A percentile compares a stretch with the other conserved stretches of the same genome.
These are phyloP conservation scores for Ustilago cynodontis DNA, from an alignment of 1,284 basidiomycete species.

Conservation along the genomic window DNA sequence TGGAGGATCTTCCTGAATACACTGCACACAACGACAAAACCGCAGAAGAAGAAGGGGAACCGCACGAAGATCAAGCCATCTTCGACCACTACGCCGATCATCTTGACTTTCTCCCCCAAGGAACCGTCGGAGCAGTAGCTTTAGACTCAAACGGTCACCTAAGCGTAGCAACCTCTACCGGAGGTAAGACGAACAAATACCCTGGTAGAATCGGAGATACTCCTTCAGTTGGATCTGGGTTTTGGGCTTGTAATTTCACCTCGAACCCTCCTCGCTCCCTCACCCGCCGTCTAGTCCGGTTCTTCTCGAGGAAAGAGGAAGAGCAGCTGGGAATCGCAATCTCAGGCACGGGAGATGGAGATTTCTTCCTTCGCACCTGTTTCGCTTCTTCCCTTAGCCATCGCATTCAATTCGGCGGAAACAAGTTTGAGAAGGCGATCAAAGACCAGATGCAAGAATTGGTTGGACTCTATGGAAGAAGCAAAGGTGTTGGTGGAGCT, in stretches of 20 bases:
- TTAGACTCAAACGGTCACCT: conserved; percentile 81
- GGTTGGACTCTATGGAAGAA: conserved; percentile 74
- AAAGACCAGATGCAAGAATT: conserved; percentile 74
- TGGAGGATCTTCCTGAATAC: no score
- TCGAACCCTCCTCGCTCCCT: background rate
- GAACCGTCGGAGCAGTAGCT: conserved; percentile 85
- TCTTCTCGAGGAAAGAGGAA: background rate
- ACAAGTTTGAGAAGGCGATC: conserved; percentile 73
- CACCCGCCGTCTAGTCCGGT: background rate
- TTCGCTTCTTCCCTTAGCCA: conserved; percentile 78
- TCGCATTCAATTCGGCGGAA: conserved; percentile 75
- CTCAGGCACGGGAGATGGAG: conserved; percentile 85
- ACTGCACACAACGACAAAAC: background rate
- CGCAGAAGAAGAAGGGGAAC: background rate
- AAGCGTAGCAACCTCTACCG: conserved; percentile 80
- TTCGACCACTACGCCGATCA: conserved; percentile 51
- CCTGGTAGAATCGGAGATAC: conserved; percentile 85
- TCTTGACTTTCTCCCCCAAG: conserved; percentile 78
- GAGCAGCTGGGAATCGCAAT: conserved; percentile 76
- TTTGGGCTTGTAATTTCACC: conserved; percentile 58
- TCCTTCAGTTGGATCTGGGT: conserved; percentile 80
- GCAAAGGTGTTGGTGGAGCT: conserved; percentile 80
- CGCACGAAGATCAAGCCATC: conserved; percentile 31
- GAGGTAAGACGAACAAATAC: conserved; percentile 83
- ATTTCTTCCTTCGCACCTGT: conserved; percentile 81